Base-by-base conservation (phyloP, 2,329 filamentous ascomycete species). In the Didymella sp. region DNA sequence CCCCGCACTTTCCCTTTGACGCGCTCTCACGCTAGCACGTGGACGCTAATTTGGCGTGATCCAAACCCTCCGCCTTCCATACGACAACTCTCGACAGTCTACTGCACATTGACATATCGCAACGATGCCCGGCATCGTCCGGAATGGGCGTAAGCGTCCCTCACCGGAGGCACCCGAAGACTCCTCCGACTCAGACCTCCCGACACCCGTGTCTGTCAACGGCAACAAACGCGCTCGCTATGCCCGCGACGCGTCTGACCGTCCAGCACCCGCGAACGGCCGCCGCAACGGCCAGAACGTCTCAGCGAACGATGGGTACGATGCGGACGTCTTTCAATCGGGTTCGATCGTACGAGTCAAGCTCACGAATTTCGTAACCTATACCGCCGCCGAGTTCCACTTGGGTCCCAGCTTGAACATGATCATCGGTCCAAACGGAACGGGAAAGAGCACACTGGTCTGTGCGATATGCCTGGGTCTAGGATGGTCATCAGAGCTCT, bases 351-450 rank as follows among this genome's bases (percentile, higher is more conserved):
- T 97, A 45, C 87, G 93, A 31, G 92, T 99, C 44, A 89, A 87
- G 65, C 83, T 98, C 41, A 85, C 84, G 45, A 91, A 98, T 76
- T 99, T 99, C 68, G 92, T 99, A 52, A 99, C 95, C 0, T 99
- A 99, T 77, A 92, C 91, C 46, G 87, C 89, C 50, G 94, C 92
- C 52, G 93, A 96, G 63, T 97, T 98, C 76, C 86, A 89, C 56
- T 92, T 92, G 12, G 95, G 95, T 0, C 94, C 95, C 0, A 94
- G 91, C 73, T 77, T 99, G 70, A 99, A 99, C 74, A 98, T 99
- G 94, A 89, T 99, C 50, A 96, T 99, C 66, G 95, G 95, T 0
- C 95, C 95, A n/a, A 99, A 99, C 70, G 95, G 95, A 30, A 98
- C 95, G 0, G 95, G 95, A 52, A 99, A 99, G 78, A 98, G 94